Percentiles rank a stretch among this genome's conserved stretches.
phyloP scores from a whole-genome alignment of 208 protist genomes.

The Crithidia bombi region DNA sequence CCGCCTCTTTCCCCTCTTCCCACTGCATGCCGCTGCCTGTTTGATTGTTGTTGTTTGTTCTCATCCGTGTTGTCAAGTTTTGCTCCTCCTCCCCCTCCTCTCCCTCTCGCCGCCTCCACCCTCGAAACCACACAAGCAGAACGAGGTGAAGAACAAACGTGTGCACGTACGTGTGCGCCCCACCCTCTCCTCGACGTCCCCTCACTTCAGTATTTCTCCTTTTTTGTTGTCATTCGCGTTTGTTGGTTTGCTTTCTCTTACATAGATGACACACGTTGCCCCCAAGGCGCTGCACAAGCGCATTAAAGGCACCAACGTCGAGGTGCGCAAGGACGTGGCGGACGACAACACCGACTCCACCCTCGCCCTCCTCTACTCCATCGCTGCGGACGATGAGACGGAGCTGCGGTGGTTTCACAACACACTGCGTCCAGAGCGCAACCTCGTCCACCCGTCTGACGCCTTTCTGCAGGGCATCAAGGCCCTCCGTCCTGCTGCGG shows the following conservation, averaged over 20 bases:
- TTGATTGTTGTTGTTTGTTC: too few relatives aligned
- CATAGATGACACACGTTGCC: conserved; percentile 17
- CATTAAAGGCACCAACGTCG: conserved; percentile 81
- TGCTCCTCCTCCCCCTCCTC: too few relatives aligned
- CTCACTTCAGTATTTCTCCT: not conserved
- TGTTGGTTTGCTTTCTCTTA: conserved; percentile 10
- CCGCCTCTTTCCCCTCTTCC: too few relatives aligned
- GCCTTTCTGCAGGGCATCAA: conserved; percentile 82
- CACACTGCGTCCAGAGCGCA: conserved; percentile 66
- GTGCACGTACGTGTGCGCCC: too few relatives aligned
- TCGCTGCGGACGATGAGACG: conserved; percentile 60
- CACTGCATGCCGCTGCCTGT: too few relatives aligned
- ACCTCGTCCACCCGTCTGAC: conserved; percentile 77
- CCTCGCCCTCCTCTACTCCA: conserved; percentile 59
- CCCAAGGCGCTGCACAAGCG: conserved; percentile 49
- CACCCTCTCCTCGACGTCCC: not conserved
- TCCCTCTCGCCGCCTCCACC: too few relatives aligned
- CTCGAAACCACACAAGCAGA: too few relatives aligned
- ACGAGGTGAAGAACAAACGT: too few relatives aligned
- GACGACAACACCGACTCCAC: conserved; percentile 48
- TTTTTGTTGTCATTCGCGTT: conserved; percentile 11
- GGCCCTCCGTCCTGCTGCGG: conserved; percentile 60
- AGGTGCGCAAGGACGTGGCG: conserved; percentile 53
- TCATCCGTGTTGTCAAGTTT: too few relatives aligned
- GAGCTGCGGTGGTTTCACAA: conserved; percentile 77